Evolutionary conservation across 805 yeast genomes (phyloP), one percentile per base, ranked within the genome.

Genomic region (Kazachstania psychrophila): DNA sequence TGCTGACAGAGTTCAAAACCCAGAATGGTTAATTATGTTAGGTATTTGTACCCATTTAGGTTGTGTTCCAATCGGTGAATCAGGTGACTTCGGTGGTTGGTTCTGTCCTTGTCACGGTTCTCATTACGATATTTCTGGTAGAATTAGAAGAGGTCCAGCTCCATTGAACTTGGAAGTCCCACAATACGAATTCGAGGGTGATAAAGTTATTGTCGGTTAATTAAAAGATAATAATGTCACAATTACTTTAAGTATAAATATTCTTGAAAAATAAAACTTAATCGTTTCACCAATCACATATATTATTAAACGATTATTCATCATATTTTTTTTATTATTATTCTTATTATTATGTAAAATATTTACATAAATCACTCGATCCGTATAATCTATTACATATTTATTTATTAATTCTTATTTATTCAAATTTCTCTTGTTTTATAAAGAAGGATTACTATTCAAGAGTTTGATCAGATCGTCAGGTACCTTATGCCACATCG

Each of bases 51-150:
- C 99, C 51, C 99, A 92, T 67, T 79, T 92, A 74, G 99, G 99
- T 66, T 92, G 99, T 81, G 99, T 92, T 45, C 99, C 99, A 52
- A 92, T 92, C 60, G 99, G 99, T 64, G 97, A 92, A 72, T 80
- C 96, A 51, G 99, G 99, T 70, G 99, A 92, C 68, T 92, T 76
- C 56, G 97, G 96, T 65, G 99, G 99, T 65, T 92, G 99, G 99
- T 92, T 92, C 89, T 92, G 98, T 70, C 98, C 99, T 50, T 92
- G 98, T 74, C 99, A 94, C 75, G 99, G 98, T 77, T 89, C 97
- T 62, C 98, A 94, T 69, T 92, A 92, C 70, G 98, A 92, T 71
- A 94, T 94, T 70, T 88, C 96, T 47, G 99, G 99, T 67, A 89
- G 99, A 80, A 89, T 92, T 64, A 86, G 99, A 79, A 89, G 78